Evolutionary conservation across 208 protist species (phyloP).

Genomic region (Trypanosoma conorhini): DNA sequence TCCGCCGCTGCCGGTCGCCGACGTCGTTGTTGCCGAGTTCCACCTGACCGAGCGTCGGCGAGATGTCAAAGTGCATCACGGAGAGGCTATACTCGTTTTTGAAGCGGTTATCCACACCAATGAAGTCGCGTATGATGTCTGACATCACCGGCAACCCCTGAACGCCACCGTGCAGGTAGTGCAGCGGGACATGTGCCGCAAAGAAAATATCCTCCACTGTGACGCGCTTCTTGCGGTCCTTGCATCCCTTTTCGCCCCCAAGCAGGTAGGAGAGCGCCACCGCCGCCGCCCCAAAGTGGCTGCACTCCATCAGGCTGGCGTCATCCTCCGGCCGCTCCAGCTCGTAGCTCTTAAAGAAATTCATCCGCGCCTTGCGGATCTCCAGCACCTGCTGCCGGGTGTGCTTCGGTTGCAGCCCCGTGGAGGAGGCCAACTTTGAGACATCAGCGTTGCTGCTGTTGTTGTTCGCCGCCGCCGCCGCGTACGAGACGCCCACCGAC

Average conservation of each 20-base stretch:
- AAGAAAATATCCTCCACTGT: slow-evolving; percentile 93
- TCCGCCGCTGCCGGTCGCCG: slow-evolving; percentile 79
- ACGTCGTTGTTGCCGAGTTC: slow-evolving; percentile 85
- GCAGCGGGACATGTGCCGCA: slow-evolving; percentile 82
- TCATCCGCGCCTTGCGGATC: slow-evolving; percentile 61
- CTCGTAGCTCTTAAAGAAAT: slow-evolving; percentile 80
- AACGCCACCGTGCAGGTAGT: slow-evolving; percentile 76
- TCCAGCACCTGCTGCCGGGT: slow-evolving; percentile 74
- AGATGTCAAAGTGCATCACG: slow-evolving; percentile 79
- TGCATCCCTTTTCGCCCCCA: slow-evolving; percentile 62
- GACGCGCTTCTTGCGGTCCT: slow-evolving; percentile 74
- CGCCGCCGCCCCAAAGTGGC: slow-evolving; percentile 76
- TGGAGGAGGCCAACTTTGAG: slow-evolving; percentile 25
- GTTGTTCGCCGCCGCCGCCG: not conserved
- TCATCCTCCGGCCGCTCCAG: slow-evolving; percentile 42
- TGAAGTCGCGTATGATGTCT: slow-evolving; percentile 86
- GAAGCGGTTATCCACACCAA: slow-evolving; percentile 90
- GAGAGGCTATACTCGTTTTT: slow-evolving; percentile 84
- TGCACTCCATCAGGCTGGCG: slow-evolving; percentile 54
- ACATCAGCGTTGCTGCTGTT: slow-evolving; percentile 20
- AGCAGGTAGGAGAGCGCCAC: slow-evolving; percentile 81
- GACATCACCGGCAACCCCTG: slow-evolving; percentile 71
- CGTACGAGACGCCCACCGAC: slow-evolving; percentile 6
- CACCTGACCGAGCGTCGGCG: slow-evolving; percentile 83
- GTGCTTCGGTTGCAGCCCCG: slow-evolving; percentile 45